Conservation (phyloP, 192 early-diverging fungal genomes). For the Coemansia sp. region DNA sequence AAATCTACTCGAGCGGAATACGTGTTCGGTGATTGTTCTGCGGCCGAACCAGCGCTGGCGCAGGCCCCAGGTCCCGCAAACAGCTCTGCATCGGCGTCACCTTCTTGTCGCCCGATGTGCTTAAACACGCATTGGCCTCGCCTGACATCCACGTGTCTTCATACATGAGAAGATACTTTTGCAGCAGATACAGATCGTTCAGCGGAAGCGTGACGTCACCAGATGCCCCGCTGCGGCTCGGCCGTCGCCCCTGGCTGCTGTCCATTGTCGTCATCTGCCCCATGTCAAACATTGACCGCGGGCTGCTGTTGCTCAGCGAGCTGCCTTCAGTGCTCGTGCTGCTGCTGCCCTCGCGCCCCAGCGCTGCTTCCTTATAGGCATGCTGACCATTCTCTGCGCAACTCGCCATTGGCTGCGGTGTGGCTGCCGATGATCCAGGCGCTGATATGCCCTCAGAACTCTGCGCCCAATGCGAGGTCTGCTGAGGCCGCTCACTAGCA, state of each 20-base stretch:
- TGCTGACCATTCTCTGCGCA: too few relatives aligned
- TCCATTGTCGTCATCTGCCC: neutral
- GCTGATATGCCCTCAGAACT: neutral
- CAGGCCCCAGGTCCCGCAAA: constrained; percentile 20
- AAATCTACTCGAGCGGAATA: constrained; percentile 10
- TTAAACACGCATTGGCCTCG: constrained; percentile 10
- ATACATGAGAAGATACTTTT: constrained; percentile 47
- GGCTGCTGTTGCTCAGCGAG: constrained; percentile 19
- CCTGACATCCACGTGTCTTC: constrained; percentile 32
- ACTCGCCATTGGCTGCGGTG: neutral
- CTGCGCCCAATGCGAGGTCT: neutral
- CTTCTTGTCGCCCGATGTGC: neutral
- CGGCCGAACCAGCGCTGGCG: constrained; percentile 20
- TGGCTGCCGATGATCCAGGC: neutral
- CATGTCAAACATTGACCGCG: constrained; percentile 36
- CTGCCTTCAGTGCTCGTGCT: constrained; percentile 2
- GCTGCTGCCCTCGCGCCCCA: neutral
- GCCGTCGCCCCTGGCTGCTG: neutral
- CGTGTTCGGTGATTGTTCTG: constrained; percentile 36
- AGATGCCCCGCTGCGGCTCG: constrained; percentile 4
- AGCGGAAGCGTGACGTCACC: constrained; percentile 27
- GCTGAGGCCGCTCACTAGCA: neutral
- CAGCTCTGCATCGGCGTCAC: constrained; percentile 30
- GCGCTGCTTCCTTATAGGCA: neutral
- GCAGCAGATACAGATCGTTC: constrained; percentile 50